Evolutionary conservation across 2,329 filamentous ascomycete genomes (phyloP).

Genomic region (Pseudopyricularia javanii): DNA sequence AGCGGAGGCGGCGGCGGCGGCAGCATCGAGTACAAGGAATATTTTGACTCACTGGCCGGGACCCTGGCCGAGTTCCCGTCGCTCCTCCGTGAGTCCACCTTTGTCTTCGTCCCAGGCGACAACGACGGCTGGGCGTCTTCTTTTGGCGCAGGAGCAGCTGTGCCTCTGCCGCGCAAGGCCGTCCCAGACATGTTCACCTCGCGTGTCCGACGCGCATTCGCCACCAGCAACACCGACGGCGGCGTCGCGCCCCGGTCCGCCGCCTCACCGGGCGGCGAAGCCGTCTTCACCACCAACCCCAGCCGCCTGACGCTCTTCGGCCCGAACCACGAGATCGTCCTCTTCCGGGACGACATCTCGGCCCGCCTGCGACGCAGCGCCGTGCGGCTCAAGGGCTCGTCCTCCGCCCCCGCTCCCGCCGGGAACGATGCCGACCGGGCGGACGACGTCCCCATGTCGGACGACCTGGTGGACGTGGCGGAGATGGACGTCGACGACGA

Average conservation of each 20-base stretch:
- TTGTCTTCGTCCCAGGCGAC: conserved; percentile 89
- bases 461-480: conserved; percentile 18
- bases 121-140: conserved; percentile 95
- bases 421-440: conserved; percentile 4
- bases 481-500: conserved; percentile 13
- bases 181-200: conserved; percentile 88
- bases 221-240: conserved; percentile 60
- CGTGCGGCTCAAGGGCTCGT: conserved; percentile 49
- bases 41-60: conserved; percentile 78
- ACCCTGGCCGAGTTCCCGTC: conserved; percentile 73
- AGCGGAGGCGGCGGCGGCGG: conserved; percentile 45
- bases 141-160: conserved; percentile 64
- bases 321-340: conserved; percentile 71
- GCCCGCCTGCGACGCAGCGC: conserved; percentile 65
- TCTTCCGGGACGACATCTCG: conserved; percentile 80
- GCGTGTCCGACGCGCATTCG: conserved; percentile 69
- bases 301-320: conserved; percentile 75
- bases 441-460: conserved; percentile 16
- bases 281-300: conserved; percentile 83
- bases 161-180: conserved; percentile 54
- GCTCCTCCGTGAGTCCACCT: conserved; percentile 67
- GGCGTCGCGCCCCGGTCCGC: conserved; percentile 27
- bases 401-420: conserved; percentile 7
- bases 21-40: conserved; percentile 93
- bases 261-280: conserved; percentile 46